These are phyloP conservation scores for Paecilomyces niveus DNA, from an alignment of 2,329 filamentous ascomycete species.

Conservation along the genomic window DNA sequence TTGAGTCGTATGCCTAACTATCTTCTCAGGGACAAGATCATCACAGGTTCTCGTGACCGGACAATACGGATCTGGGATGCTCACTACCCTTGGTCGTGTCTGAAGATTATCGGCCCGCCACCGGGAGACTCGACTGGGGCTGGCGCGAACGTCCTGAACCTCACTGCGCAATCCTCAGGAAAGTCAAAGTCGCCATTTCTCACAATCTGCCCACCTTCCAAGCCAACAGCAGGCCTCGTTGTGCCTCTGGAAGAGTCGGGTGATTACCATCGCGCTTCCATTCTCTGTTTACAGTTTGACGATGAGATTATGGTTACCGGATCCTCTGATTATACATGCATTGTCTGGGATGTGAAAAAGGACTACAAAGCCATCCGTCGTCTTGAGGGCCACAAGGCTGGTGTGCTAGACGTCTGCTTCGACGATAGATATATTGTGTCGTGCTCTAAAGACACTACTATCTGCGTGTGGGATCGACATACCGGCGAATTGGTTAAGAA, in stretches of 20 bases:
- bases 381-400: slow-evolving; percentile 71
- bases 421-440: slow-evolving; percentile 90
- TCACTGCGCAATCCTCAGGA: slow-evolving; percentile 32
- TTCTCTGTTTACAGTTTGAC: slow-evolving; percentile 92
- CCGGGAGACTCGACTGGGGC: slow-evolving; percentile 40
- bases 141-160: slow-evolving; percentile 39
- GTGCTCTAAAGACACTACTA: slow-evolving; percentile 90
- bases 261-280: slow-evolving; percentile 77
- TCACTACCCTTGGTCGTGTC: slow-evolving; percentile 70
- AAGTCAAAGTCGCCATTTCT: slow-evolving; percentile 37
- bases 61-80: slow-evolving; percentile 97
- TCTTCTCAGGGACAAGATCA: slow-evolving; percentile 69
- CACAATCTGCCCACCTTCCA: slow-evolving; percentile 44
- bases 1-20: background rate
- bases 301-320: slow-evolving; percentile 88
- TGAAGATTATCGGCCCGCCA: slow-evolving; percentile 75
- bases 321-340: slow-evolving; percentile 84
- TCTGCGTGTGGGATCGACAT: slow-evolving; percentile 87
- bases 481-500: slow-evolving; percentile 71
- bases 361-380: slow-evolving; percentile 74
- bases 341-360: slow-evolving; percentile 77
- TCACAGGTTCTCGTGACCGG: slow-evolving; percentile 90
- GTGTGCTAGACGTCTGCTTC: slow-evolving; percentile 89
- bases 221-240: slow-evolving; percentile 49
- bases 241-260: slow-evolving; percentile 29